Evolutionary conservation across 805 yeast genomes (phyloP).

Genomic region (Metschnikowia similis): DNA sequence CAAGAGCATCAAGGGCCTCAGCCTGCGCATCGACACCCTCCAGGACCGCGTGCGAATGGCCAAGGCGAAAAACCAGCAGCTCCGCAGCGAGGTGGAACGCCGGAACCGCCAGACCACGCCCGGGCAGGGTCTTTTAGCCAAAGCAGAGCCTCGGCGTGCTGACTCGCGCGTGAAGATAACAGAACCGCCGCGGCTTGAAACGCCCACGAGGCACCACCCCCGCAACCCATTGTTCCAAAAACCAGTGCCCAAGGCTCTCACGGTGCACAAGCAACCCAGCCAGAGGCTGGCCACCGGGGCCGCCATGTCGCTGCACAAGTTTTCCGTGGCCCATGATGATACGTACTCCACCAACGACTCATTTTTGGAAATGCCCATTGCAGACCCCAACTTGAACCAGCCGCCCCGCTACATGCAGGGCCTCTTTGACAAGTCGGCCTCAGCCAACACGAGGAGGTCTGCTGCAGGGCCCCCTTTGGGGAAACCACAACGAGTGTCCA

Average conservation of each 20-base stretch:
- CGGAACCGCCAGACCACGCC: not conserved
- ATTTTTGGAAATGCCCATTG: constrained; percentile 22
- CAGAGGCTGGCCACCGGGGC: not conserved
- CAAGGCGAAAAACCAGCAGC: constrained; percentile 13
- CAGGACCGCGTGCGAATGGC: constrained; percentile 18
- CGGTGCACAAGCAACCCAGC: not conserved
- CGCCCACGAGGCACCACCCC: not conserved
- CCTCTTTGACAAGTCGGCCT: constrained; percentile 23
- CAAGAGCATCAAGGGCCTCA: constrained; percentile 20
- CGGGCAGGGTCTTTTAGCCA: not conserved
- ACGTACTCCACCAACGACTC: constrained; percentile 25
- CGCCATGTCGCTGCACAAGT: not conserved
- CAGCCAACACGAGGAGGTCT: constrained; percentile 6
- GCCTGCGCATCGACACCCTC: constrained; percentile 21
- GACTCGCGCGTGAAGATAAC: not conserved
- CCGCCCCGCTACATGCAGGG: constrained; percentile 42
- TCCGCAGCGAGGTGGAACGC: not conserved
- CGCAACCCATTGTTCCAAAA: not conserved
- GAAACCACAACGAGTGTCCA: constrained; percentile 5
- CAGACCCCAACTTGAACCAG: constrained; percentile 39
- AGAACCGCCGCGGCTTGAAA: not conserved
- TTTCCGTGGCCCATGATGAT: constrained; percentile 21
- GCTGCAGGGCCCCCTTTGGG: not conserved
- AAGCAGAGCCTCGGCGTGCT: not conserved
- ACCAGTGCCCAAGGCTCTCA: not conserved